These are phyloP conservation scores for Yarrowia keelungensis DNA, from an alignment of 805 yeast species.

Conservation along the genomic window DNA sequence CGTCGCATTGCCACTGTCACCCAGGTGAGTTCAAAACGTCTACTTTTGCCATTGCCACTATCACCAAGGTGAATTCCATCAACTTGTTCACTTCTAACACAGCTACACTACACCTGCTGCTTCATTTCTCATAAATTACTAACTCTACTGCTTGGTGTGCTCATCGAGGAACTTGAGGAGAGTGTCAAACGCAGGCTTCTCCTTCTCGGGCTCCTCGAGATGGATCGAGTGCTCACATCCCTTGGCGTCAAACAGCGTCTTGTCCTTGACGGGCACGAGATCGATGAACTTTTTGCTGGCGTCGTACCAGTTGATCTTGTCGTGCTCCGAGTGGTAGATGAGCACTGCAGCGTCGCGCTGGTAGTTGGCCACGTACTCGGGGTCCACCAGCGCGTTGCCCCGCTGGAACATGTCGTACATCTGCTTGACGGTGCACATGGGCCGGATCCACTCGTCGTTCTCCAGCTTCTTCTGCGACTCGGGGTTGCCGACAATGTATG, in stretches of 20 bases:
- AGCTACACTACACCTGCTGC: no score
- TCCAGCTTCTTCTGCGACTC: conserved; percentile 42
- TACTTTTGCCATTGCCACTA: no score
- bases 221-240: conserved; percentile 33
- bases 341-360: conserved; percentile 14
- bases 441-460: conserved; percentile 47
- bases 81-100: no score
- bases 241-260: conserved; percentile 20
- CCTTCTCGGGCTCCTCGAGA: conserved; percentile 31
- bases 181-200: not conserved
- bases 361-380: conserved; percentile 43
- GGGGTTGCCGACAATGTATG: conserved; percentile 47
- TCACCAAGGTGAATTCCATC: no score
- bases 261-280: conserved; percentile 25
- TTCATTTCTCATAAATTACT: not conserved
- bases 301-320: conserved; percentile 38
- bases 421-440: conserved; percentile 47
- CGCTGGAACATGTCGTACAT: conserved; percentile 50
- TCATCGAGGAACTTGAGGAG: conserved; percentile 12
- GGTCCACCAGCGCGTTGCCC: conserved; percentile 48
- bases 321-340: conserved; percentile 32
- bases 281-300: conserved; percentile 27
- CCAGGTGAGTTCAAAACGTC: no score
- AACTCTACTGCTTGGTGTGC: not conserved
- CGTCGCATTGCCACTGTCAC: no score